Evolutionary conservation across 2,329 filamentous ascomycete species (phyloP).

Genomic region (Sclerotinia minor): DNA sequence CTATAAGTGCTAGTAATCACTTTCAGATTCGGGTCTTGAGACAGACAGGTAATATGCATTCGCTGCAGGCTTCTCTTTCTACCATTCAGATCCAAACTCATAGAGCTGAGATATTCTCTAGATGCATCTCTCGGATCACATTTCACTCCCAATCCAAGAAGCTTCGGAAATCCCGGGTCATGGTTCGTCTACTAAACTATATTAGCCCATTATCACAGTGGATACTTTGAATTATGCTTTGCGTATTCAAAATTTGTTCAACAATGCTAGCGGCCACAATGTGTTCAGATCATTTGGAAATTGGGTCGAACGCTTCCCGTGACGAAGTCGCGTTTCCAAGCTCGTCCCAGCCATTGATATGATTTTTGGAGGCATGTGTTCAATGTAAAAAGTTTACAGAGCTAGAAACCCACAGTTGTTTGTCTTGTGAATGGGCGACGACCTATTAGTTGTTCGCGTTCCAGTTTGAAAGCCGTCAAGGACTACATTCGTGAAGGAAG

Average conservation of each 20-base stretch:
- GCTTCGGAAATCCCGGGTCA: constrained; percentile 1
- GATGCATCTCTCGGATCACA: constrained; percentile 13
- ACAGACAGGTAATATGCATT: constrained; percentile 32
- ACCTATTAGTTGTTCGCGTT: constrained; percentile 18
- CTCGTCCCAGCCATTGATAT: constrained; percentile 45
- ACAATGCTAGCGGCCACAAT: constrained; percentile 13
- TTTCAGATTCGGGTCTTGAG: constrained; percentile 61
- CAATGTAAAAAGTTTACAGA: constrained; percentile 43
- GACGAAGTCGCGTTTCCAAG: constrained; percentile 14
- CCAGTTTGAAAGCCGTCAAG: constrained; percentile 8
- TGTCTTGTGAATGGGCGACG: constrained; percentile 38
- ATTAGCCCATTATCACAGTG: constrained; percentile 1
- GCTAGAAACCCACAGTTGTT: constrained; percentile 41
- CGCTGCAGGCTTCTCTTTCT: constrained; percentile 29
- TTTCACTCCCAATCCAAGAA: background rate
- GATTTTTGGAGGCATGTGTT: constrained; percentile 31
- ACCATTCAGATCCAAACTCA: constrained; percentile 26
- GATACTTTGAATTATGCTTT: constrained; percentile 53
- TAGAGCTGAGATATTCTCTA: constrained; percentile 50
- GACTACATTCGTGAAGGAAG: background rate
- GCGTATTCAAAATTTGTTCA: background rate
- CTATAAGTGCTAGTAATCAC: constrained; percentile 81
- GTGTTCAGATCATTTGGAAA: constrained; percentile 42
- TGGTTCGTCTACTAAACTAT: background rate
- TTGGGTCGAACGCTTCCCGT: constrained; percentile 44